Percentiles rank a stretch among this genome's conserved stretches.
These are phyloP conservation scores for Nakazawaea ernobii DNA, from an alignment of 805 yeast genomes.

Conservation along the genomic window DNA sequence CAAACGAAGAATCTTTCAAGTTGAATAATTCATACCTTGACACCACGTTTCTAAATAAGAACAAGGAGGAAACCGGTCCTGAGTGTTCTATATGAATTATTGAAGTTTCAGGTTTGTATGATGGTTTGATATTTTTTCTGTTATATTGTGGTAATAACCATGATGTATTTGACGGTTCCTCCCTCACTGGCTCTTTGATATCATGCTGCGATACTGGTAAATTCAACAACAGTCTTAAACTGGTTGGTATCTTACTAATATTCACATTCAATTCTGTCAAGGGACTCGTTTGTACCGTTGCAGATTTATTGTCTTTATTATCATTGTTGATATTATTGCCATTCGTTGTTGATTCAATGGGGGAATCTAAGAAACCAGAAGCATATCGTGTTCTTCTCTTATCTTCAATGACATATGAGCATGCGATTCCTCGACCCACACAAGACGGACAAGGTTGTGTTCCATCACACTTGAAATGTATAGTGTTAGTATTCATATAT, in stretches of 20 bases:
- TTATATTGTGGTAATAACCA: too few species aligned
- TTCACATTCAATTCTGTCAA: slow-evolving; percentile 13
- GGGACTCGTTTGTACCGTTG: slow-evolving; percentile 2
- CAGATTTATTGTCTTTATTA: background rate
- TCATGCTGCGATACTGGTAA: slow-evolving; percentile 13
- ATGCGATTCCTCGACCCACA: slow-evolving; percentile 22
- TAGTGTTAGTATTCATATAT: too few species aligned
- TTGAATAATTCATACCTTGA: too few species aligned
- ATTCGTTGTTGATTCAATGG: background rate
- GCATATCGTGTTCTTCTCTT: slow-evolving; percentile 13
- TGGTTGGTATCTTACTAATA: slow-evolving; percentile 10
- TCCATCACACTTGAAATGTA: slow-evolving; percentile 21
- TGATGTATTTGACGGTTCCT: too few species aligned
- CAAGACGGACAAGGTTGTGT: slow-evolving; percentile 31
- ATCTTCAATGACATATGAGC: slow-evolving; percentile 25
- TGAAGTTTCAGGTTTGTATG: background rate
- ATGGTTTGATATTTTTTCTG: background rate
- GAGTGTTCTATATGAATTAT: background rate
- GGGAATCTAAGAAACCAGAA: background rate
- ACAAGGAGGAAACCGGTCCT: background rate
- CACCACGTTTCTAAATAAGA: background rate
- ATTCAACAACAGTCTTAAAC: slow-evolving; percentile 11
- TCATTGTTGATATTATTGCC: background rate
- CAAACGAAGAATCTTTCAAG: background rate
- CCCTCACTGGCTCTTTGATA: background rate